Conservation (phyloP, 305 asterid species). For the Fraxinus platypoda region DNA sequence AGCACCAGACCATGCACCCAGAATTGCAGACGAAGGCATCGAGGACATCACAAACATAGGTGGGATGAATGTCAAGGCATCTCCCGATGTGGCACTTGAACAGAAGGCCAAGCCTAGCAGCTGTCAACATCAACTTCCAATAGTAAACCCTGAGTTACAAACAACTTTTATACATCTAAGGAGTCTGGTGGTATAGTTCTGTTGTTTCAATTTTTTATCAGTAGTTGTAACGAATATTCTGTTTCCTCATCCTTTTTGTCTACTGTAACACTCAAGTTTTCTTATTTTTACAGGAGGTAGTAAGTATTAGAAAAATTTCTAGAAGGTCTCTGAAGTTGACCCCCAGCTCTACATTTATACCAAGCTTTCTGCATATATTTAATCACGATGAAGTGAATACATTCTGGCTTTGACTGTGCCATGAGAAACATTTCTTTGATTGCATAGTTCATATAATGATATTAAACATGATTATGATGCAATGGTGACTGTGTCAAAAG, state of each 20-base stretch:
- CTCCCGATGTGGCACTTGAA: neutral
- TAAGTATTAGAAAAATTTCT: neutral
- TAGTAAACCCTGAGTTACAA: neutral
- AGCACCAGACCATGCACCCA: neutral
- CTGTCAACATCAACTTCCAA: neutral
- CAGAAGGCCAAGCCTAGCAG: neutral
- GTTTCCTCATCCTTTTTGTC: neutral
- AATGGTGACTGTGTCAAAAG: neutral
- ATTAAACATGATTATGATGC: neutral
- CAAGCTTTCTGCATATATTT: neutral
- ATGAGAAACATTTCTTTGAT: neutral
- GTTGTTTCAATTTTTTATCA: neutral
- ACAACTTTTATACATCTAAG: neutral
- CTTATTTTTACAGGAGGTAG: neutral
- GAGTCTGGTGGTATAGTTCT: neutral
- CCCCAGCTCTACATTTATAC: neutral
- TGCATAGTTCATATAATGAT: neutral
- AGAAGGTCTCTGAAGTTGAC: neutral
- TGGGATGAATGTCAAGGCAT: neutral
- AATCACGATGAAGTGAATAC: neutral
- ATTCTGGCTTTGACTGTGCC: neutral
- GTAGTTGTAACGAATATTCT: neutral
- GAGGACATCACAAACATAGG: neutral
- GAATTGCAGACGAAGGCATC: neutral
- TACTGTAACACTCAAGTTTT: neutral